Conservation (phyloP, 768 basidiomycete genomes). For the Boletus fagicola region DNA sequence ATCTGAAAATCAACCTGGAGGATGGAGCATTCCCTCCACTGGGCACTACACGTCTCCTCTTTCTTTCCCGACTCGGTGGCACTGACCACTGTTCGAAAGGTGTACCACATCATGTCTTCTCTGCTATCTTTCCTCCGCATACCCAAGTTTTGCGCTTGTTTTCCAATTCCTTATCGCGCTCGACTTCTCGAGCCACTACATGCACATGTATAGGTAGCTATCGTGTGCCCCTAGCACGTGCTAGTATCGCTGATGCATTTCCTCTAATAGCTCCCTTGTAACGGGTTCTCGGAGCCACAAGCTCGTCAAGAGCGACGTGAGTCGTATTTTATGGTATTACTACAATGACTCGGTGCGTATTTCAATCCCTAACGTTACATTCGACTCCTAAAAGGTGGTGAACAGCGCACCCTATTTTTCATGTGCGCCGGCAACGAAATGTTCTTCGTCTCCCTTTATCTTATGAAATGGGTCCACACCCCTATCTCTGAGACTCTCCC, state of each 20-base stretch:
- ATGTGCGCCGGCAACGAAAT: constrained; percentile 95
- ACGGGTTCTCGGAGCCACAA: constrained; percentile 96
- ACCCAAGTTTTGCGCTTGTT: constrained; percentile 76
- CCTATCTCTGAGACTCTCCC: constrained; percentile 50
- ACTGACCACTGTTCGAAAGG: constrained; percentile 41
- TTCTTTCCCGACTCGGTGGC: not conserved
- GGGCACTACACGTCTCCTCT: not conserved
- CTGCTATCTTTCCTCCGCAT: constrained; percentile 89
- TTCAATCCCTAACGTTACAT: not conserved
- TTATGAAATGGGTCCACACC: constrained; percentile 78
- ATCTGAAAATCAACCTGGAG: no score
- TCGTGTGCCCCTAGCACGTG: no score
- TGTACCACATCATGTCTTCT: constrained; percentile 95
- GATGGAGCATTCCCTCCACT: no score
- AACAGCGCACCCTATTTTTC: constrained; percentile 80
- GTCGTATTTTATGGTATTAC: constrained; percentile 86
- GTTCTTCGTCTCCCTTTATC: constrained; percentile 93
- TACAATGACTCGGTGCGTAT: constrained; percentile 86
- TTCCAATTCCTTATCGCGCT: constrained; percentile 97
- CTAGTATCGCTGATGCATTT: constrained; percentile 5
- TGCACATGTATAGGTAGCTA: constrained; percentile 97
- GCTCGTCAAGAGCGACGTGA: constrained; percentile 87
- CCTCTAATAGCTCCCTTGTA: constrained; percentile 70
- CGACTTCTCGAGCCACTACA: constrained; percentile 98
- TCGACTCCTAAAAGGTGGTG: not conserved